Conservation (phyloP, 2,329 filamentous ascomycete species). For the Daldinia eschscholtzii region DNA sequence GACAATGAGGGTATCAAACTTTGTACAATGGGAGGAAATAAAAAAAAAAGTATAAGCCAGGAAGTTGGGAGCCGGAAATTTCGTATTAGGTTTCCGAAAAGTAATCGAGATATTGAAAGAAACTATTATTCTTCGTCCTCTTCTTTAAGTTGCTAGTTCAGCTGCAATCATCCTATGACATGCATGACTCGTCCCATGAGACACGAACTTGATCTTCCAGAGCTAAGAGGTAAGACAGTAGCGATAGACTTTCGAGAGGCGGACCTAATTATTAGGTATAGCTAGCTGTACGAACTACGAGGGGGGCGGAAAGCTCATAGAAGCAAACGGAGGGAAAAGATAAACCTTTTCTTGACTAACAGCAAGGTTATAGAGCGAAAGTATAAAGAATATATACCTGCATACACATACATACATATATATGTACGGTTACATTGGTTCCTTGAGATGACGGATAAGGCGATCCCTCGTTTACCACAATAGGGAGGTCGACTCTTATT, state of each 20-base stretch:
- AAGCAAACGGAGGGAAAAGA: slow-evolving; percentile 10
- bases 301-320: neutral
- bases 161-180: slow-evolving; percentile 24
- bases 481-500: slow-evolving; percentile 38
- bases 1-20: slow-evolving; percentile 12
- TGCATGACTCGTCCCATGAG: slow-evolving; percentile 32
- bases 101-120: slow-evolving; percentile 7
- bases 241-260: slow-evolving; percentile 35
- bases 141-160: slow-evolving; percentile 19
- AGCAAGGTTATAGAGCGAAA: slow-evolving; percentile 36
- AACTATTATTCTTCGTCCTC: slow-evolving; percentile 13
- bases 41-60: slow-evolving; percentile 16
- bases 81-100: slow-evolving; percentile 8
- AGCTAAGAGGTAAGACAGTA: slow-evolving; percentile 29
- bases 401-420: slow-evolving; percentile 11
- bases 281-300: slow-evolving; percentile 9
- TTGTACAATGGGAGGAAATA: slow-evolving; percentile 16
- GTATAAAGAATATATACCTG: slow-evolving; percentile 29
- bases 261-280: slow-evolving; percentile 21
- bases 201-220: slow-evolving; percentile 16
- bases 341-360: slow-evolving; percentile 21
- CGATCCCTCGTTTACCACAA: slow-evolving; percentile 29
- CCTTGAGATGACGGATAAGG: slow-evolving; percentile 25
- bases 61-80: slow-evolving; percentile 10
- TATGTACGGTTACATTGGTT: slow-evolving; percentile 31